phyloP scores from a whole-genome alignment of 805 yeast species.

The Candida nanaspora region DNA sequence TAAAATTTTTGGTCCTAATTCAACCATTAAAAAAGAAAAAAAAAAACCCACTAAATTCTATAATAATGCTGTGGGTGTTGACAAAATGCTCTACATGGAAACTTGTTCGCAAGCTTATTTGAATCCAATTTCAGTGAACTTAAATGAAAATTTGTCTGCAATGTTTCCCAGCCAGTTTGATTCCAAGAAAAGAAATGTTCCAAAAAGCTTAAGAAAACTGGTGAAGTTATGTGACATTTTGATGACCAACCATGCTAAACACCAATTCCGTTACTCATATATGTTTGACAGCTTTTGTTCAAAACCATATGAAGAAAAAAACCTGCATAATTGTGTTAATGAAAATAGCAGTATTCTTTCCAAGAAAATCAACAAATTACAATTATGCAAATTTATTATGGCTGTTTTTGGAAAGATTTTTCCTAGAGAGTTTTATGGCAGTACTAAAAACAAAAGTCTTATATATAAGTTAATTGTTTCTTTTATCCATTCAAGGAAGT shows the following conservation, averaged over 20 bases:
- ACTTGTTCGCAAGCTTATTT: slow-evolving; percentile 5
- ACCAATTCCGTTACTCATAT: slow-evolving; percentile 25
- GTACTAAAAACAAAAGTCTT: slow-evolving; percentile 35
- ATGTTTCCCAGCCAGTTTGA: slow-evolving; percentile 9
- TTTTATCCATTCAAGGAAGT: slow-evolving; percentile 30
- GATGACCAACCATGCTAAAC: slow-evolving; percentile 25
- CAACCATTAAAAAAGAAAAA: neutral
- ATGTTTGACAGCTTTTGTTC: slow-evolving; percentile 29
- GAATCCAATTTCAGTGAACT: slow-evolving; percentile 18
- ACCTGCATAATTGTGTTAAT: no score
- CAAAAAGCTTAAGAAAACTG: slow-evolving; percentile 17
- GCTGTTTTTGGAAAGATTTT: slow-evolving; percentile 39
- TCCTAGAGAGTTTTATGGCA: slow-evolving; percentile 49
- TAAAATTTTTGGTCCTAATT: neutral
- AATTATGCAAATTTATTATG: slow-evolving; percentile 36
- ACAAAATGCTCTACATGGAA: slow-evolving; percentile 21
- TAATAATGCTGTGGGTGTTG: slow-evolving; percentile 7
- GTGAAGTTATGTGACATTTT: slow-evolving; percentile 15
- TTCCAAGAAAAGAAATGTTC: slow-evolving; percentile 7
- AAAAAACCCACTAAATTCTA: neutral
- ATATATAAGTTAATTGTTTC: slow-evolving; percentile 30
- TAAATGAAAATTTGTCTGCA: slow-evolving; percentile 4
- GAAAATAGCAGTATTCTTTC: no score
- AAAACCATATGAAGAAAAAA: no score
- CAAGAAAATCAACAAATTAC: slow-evolving; percentile 16